Evolutionary conservation across 768 basidiomycete genomes (phyloP), one percentile per base, ranked within the genome.

Genomic region (Boletus rex-veris): DNA sequence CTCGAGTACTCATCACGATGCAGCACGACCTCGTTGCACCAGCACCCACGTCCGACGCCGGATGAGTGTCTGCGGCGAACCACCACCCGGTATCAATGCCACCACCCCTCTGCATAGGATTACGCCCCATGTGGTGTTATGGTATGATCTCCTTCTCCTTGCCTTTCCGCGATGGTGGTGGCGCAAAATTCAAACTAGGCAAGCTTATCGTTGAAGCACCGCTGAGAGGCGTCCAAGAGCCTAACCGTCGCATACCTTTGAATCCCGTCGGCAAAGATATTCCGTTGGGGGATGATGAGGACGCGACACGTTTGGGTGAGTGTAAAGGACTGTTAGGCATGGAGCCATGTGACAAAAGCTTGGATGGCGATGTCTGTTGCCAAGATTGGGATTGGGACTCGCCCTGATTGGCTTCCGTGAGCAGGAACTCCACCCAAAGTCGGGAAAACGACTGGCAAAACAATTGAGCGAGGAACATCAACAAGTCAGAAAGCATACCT

Each of bases 401-500:
- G 57, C 68, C 60, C 74, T 83, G 60, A 75, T 73, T 39, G 0
- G 94, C 87, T 74, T 99, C 96, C 21, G 93, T 96, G 58, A 99
- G 85, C 4, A 99, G 80, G 68, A 96, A 99, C 70, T 99, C 97
- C 44, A 99, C 96, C 87, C 94, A 99, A 11, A 98, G 81, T 44
- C 94, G 90, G 37, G 92, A 95, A 74, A 99, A 99, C 0, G 93
- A 96, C 95, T 98, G 28, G 24, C 36, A 7, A 45, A 18, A 36
- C 33, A 3, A 54, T 58, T 59, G 14, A 50, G 50, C 26, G 6
- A 54, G 24, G 24, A 38, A 39, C 5, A 6, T 47, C 31, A 41
- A 42, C 24, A 36, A 21, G 14, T 18, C 8, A 18, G 41, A 44
- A 45, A 40, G 8, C 24, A 45, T 58, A 90, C 90, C 80, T 92